These are phyloP conservation scores for Pascua sp. DNA, from an alignment of 1,284 basidiomycete genomes.

Conservation along the genomic window DNA sequence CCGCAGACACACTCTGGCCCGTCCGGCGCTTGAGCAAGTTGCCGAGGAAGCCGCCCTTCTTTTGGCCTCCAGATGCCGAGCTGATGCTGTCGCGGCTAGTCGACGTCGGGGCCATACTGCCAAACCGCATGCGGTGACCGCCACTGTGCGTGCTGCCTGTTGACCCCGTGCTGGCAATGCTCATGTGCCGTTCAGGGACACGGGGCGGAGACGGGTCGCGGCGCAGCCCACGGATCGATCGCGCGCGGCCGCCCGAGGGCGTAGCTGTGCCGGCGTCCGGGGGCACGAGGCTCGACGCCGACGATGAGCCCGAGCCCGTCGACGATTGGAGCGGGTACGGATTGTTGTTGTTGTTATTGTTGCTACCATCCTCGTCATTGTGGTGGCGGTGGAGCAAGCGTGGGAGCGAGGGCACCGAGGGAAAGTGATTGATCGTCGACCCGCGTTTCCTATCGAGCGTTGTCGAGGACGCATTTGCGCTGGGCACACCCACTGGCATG, in stretches of 20 bases:
- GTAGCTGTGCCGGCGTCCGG: conserved; percentile 7
- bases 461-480: conserved; percentile 1
- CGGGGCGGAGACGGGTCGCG: conserved; percentile 1
- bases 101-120: conserved; percentile 19
- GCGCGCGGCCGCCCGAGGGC: conserved; percentile 1
- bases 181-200: background rate
- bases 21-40: conserved; percentile 5
- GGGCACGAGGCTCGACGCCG: conserved; percentile 5
- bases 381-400: conserved; percentile 9
- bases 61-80: conserved; percentile 15
- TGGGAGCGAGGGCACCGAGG: conserved; percentile 31
- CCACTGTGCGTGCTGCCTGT: background rate
- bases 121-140: conserved; percentile 18
- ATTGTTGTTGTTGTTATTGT: conserved; percentile 1
- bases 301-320: conserved; percentile 6
- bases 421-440: conserved; percentile 25
- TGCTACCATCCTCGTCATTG: conserved; percentile 12
- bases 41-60: conserved; percentile 38
- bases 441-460: conserved; percentile 11
- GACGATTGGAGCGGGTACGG: background rate
- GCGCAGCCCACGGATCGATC: background rate
- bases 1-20: conserved; percentile 4
- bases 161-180: background rate
- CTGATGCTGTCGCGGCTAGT: background rate
- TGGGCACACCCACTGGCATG: background rate